These are phyloP conservation scores for Porcisia deanei DNA, from an alignment of 208 protist genomes.

Conservation along the genomic window DNA sequence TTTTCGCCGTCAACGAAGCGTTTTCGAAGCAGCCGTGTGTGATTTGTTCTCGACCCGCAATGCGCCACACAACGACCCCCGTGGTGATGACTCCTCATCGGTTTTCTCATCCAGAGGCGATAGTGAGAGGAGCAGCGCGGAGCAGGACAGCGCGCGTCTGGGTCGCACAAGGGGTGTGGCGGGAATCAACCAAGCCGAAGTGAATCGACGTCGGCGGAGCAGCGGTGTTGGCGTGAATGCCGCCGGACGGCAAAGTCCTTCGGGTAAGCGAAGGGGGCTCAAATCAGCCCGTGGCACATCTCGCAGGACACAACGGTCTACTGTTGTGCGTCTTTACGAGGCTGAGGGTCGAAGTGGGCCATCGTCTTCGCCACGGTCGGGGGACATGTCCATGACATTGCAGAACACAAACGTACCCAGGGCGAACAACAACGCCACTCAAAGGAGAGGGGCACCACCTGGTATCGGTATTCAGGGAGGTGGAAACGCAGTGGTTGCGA, in stretches of 20 bases:
- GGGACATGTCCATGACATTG: conserved; percentile 16
- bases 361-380: neutral
- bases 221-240: neutral
- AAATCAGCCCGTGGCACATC: neutral
- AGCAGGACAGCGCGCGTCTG: neutral
- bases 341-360: conserved; percentile 3
- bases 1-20: neutral
- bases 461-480: no score
- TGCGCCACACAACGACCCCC: neutral
- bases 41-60: conserved; percentile 4
- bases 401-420: conserved; percentile 30
- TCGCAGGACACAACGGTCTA: neutral
- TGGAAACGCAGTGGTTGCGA: neutral
- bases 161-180: neutral
- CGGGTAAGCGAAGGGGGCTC: neutral
- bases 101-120: neutral
- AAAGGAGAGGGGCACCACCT: no score
- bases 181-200: neutral
- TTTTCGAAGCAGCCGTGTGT: neutral
- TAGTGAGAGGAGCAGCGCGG: neutral
- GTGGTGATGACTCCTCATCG: neutral
- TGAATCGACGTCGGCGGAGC: neutral
- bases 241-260: neutral
- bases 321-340: conserved; percentile 9
- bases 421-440: conserved; percentile 12